phyloP scores from a whole-genome alignment of 2,329 filamentous ascomycete species.

The Aspergillus versicolor region DNA sequence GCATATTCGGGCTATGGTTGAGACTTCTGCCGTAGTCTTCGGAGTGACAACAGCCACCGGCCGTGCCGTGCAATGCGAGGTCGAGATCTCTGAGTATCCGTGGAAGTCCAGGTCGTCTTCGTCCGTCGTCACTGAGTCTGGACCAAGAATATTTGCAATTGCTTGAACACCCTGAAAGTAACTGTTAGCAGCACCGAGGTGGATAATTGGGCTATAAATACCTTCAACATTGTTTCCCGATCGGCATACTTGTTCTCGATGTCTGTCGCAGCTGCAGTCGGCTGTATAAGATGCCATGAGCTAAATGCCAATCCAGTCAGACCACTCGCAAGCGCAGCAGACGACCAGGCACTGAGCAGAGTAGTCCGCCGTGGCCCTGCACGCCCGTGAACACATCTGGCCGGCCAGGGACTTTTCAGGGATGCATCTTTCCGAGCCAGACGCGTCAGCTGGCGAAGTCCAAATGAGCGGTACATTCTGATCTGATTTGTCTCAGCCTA shows the following conservation, averaged over 20 bases:
- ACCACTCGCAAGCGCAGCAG: neutral
- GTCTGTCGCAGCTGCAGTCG: neutral
- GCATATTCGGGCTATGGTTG: constrained; percentile 67
- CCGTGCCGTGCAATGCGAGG: constrained; percentile 60
- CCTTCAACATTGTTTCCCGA: constrained; percentile 5
- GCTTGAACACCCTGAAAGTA: neutral
- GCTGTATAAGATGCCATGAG: neutral
- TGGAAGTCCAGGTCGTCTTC: constrained; percentile 63
- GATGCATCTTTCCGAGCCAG: too few relatives aligned
- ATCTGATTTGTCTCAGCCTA: too few relatives aligned
- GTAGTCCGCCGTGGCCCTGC: neutral
- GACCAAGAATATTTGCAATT: constrained; percentile 43
- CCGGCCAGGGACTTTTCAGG: too few relatives aligned
- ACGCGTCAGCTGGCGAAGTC: too few relatives aligned
- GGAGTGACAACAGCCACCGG: constrained; percentile 67
- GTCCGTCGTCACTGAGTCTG: constrained; percentile 63
- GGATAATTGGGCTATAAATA: neutral
- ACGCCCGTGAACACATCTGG: neutral
- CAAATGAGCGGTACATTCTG: too few relatives aligned
- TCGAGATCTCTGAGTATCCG: constrained; percentile 70
- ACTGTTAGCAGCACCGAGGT: neutral
- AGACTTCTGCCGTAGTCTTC: constrained; percentile 64
- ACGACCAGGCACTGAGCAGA: neutral
- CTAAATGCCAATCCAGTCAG: neutral
- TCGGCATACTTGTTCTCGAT: neutral